Evolutionary conservation across 148 eudicot genomes (phyloP).

Genomic region (Silene conica): DNA sequence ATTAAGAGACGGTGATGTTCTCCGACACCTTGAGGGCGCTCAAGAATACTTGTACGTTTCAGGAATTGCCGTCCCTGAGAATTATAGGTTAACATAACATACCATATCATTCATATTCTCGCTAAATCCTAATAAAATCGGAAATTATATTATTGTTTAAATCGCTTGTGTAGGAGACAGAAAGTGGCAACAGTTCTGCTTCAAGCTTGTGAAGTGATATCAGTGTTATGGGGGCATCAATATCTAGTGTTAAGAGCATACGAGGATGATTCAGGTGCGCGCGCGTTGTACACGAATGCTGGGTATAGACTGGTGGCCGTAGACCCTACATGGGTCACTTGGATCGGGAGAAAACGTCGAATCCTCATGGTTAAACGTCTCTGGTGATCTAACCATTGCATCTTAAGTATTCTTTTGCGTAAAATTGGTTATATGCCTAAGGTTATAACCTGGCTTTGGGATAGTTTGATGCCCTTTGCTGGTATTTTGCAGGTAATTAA

Average conservation of each 20-base stretch:
- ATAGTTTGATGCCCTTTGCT: background rate
- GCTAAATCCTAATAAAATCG: no score
- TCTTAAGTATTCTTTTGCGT: background rate
- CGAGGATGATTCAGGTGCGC: conserved; percentile 82
- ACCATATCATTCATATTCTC: background rate
- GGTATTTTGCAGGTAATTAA: background rate
- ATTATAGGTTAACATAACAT: conserved; percentile 45
- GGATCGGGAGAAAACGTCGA: conserved; percentile 74
- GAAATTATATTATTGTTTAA: no score
- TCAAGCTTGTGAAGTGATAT: conserved; percentile 68
- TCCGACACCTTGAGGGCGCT: conserved; percentile 55
- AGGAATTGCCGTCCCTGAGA: conserved; percentile 72
- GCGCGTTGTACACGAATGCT: conserved; percentile 65
- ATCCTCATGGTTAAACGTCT: conserved; percentile 65
- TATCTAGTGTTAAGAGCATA: conserved; percentile 76
- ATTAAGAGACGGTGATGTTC: conserved; percentile 58
- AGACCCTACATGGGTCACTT: conserved; percentile 74
- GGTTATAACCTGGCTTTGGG: no score
- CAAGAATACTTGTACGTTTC: conserved; percentile 82
- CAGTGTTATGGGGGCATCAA: conserved; percentile 55
- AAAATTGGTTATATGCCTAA: background rate
- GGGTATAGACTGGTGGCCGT: conserved; percentile 59
- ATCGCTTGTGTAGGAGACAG: conserved; percentile 47
- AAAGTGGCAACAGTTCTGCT: conserved; percentile 85
- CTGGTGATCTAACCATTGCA: conserved; percentile 2